Evolutionary conservation across 768 basidiomycete genomes (phyloP).

Genomic region (Hericium rajendrae): DNA sequence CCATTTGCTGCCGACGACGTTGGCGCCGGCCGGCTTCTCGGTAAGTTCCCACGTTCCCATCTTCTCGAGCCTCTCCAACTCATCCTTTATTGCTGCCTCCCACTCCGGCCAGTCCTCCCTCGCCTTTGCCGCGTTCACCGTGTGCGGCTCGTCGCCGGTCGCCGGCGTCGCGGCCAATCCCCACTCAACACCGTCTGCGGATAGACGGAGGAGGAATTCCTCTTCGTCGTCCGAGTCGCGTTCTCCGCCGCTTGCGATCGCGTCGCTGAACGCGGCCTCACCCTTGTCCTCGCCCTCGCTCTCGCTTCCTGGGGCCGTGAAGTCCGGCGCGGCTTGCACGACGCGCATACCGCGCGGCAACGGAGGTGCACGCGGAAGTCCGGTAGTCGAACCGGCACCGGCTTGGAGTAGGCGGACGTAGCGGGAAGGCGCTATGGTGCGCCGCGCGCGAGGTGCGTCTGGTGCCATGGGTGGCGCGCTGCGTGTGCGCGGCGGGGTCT

Average conservation of each 20-base stretch:
- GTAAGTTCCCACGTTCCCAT: neutral
- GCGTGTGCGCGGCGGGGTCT: neutral
- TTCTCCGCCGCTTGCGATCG: too few relatives aligned
- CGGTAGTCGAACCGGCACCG: neutral
- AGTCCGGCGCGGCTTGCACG: neutral
- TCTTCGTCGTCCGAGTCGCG: neutral
- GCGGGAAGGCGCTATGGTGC: neutral
- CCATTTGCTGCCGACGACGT: neutral
- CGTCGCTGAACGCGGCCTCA: too few relatives aligned
- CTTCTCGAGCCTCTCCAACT: neutral
- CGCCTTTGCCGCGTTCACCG: neutral
- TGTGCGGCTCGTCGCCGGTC: neutral
- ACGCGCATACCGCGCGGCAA: neutral
- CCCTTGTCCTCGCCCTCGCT: too few relatives aligned
- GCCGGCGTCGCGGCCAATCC: neutral
- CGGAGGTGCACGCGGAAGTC: neutral
- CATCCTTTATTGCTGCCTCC: neutral
- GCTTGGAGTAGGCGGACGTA: neutral
- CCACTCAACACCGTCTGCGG: neutral
- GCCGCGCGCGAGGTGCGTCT: neutral
- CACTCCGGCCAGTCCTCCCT: neutral
- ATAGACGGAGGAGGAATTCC: neutral
- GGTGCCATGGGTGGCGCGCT: neutral
- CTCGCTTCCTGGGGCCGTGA: too few relatives aligned
- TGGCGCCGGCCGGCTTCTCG: neutral